Evolutionary conservation across 2,329 filamentous ascomycete species (phyloP), one percentile per base, ranked within the genome.

Genomic region (Blastomyces percursus): DNA sequence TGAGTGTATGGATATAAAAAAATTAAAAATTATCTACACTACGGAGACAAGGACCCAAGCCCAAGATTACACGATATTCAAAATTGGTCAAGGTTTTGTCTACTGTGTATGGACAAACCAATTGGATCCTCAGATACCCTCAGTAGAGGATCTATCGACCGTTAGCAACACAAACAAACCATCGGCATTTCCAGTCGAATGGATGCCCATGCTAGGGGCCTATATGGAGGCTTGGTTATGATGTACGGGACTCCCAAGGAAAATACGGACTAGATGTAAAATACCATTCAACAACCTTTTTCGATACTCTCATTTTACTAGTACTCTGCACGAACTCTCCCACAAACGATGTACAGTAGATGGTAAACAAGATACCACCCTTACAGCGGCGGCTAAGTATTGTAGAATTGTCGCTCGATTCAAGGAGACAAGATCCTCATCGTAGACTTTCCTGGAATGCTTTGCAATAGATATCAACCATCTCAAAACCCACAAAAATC

Each of bases 1-100:
- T 59, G 56, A 40, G 56, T 59, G 42, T 38, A 59, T 59, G 56
- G 38, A 59, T 59, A 59, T 59, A 48, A 59, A 59, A 46, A 46
- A 48, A 35, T 35, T 30, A 48, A 32, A 38, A 59, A 46, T n/a
- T 30, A 30, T 46, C 40, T 40, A 14, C 56, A 59, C 30, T 42
- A 42, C 27, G 42, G 40, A 48, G 16, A 35, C 56, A 59, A 59
- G 24, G 30, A 42, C 35, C 56, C 42, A 48, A 48, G 14, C 35
- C 56, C 42, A 48, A 48, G 14, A 48, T 51, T 14, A 19, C 16
- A 32, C 12, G 6, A 19, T 57, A 3, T 6, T 11, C n/a, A 48
- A 44, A 57, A 24, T 12, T 44, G 35, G 35, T 9, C n/a, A 21
- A 44, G 2, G 12, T 24, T 14, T 27, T n/a, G n/a, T 24, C 24